Percentiles rank a stretch among this genome's conserved stretches.
Evolutionary conservation across 1,139 yeast genomes (phyloP).

Genomic region (Yamadazyma dushanensis): DNA sequence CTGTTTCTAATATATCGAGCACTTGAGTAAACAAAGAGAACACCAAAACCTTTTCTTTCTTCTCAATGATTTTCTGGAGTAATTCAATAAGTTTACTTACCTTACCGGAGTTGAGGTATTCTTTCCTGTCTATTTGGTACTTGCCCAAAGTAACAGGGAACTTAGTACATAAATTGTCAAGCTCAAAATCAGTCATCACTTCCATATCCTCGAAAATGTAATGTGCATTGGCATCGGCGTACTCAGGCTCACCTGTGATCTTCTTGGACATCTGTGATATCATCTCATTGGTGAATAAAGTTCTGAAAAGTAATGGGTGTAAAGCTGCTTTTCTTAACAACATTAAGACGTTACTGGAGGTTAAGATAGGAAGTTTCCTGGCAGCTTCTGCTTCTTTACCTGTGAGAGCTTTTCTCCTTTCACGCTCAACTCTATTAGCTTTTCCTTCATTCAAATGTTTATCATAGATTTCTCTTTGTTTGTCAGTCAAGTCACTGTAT

Average conservation of each 20-base stretch:
- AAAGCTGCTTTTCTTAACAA: constrained; percentile 70
- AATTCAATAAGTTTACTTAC: constrained; percentile 55
- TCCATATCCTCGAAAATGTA: constrained; percentile 91
- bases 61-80: constrained; percentile 55
- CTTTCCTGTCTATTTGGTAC: constrained; percentile 54
- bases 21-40: constrained; percentile 94
- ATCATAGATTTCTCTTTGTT: constrained; percentile 63
- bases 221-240: constrained; percentile 68
- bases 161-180: constrained; percentile 68
- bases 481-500: constrained; percentile 59
- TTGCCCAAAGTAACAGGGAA: constrained; percentile 66
- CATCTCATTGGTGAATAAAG: constrained; percentile 51
- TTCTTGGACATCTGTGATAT: constrained; percentile 69
- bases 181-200: constrained; percentile 92
- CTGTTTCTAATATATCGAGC: constrained; percentile 80
- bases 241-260: constrained; percentile 80
- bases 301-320: constrained; percentile 73
- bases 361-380: constrained; percentile 34
- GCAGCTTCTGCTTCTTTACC: constrained; percentile 40
- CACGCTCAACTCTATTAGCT: constrained; percentile 49
- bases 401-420: constrained; percentile 44
- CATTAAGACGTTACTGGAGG: constrained; percentile 63
- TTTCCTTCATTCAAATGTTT: constrained; percentile 51
- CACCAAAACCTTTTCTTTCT: constrained; percentile 79
- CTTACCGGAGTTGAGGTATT: constrained; percentile 79